A percentile compares a stretch with the other conserved stretches of the same genome.
Evolutionary conservation across 495 filamentous ascomycete genomes (phyloP).

Genomic region (Aspergillus wentii): DNA sequence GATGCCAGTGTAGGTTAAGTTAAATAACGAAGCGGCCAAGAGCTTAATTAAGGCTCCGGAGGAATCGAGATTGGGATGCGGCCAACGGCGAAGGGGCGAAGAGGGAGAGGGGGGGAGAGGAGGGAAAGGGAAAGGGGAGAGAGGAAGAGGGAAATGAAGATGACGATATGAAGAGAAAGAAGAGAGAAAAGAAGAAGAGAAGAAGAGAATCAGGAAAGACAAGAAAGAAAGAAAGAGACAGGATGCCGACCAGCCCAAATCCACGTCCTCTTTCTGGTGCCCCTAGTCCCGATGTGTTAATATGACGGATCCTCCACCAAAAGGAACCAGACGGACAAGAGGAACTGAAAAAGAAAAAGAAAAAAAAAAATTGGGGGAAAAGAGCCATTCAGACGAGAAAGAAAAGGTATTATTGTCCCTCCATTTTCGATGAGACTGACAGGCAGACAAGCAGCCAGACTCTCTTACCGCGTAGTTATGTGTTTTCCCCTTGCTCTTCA

Average conservation of each 20-base stretch:
- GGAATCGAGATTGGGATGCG: too few relatives aligned
- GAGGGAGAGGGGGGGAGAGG: conserved; percentile 6
- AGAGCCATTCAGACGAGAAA: too few relatives aligned
- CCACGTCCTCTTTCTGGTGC: conserved; percentile 22
- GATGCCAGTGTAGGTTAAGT: too few relatives aligned
- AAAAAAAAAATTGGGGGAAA: too few relatives aligned
- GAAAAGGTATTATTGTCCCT: too few relatives aligned
- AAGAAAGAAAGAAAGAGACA: conserved; percentile 15
- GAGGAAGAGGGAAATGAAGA: conserved; percentile 4
- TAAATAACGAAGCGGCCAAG: too few relatives aligned
- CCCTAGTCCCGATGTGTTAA: conserved; percentile 47
- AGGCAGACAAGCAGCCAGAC: too few relatives aligned
- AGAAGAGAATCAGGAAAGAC: conserved; percentile 14
- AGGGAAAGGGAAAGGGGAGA: conserved; percentile 3
- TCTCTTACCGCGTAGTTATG: too few relatives aligned
- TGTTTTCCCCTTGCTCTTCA: conserved; percentile 4
- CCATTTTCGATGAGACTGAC: too few relatives aligned
- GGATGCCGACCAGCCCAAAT: conserved; percentile 20
- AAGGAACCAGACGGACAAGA: conserved; percentile 30
- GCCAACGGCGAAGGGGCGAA: too few relatives aligned
- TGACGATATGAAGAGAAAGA: conserved; percentile 3
- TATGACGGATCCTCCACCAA: conserved; percentile 43
- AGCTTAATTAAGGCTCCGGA: too few relatives aligned
- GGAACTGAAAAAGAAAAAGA: too few relatives aligned
- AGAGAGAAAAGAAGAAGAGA: conserved; percentile 11